Evolutionary conservation across 2,329 filamentous ascomycete genomes (phyloP).

Genomic region (Madurella fahalii): DNA sequence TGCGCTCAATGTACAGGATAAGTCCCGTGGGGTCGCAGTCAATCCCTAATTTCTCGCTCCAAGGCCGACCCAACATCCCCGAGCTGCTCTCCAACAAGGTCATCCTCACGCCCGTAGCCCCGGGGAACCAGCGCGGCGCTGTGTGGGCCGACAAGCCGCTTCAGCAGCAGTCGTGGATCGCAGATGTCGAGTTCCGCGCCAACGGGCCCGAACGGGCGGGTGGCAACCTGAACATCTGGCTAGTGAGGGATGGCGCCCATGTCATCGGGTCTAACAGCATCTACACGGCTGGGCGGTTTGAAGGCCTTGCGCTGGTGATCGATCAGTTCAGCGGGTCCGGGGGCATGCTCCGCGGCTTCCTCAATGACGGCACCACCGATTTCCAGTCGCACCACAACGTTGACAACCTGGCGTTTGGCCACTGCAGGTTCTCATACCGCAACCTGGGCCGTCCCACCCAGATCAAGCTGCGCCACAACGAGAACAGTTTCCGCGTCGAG

Average conservation of each 20-base stretch:
- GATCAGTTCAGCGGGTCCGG: conserved; percentile 74
- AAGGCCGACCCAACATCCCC: conserved; percentile 51
- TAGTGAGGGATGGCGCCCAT: conserved; percentile 64
- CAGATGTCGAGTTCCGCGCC: conserved; percentile 82
- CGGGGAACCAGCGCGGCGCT: conserved; percentile 79
- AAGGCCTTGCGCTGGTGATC: conserved; percentile 83
- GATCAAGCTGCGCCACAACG: conserved; percentile 66
- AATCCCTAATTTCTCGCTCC: conserved; percentile 53
- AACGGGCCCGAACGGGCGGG: conserved; percentile 79
- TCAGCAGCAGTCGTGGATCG: conserved; percentile 67
- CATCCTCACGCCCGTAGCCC: conserved; percentile 83
- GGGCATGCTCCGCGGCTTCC: conserved; percentile 83
- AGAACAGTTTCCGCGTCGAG: conserved; percentile 66
- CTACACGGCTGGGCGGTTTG: conserved; percentile 80
- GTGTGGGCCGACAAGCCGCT: conserved; percentile 70
- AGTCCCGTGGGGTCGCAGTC: conserved; percentile 53
- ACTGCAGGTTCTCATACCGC: conserved; percentile 86
- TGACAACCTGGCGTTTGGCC: conserved; percentile 84
- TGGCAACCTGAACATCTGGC: conserved; percentile 94
- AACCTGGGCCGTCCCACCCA: conserved; percentile 83
- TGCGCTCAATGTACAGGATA: conserved; percentile 46
- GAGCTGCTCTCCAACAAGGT: conserved; percentile 81
- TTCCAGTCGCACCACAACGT: conserved; percentile 72
- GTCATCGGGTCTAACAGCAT: conserved; percentile 69
- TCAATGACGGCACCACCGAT: conserved; percentile 85